Conservation (phyloP, 78 protist species). For the Acrasis kona region DNA sequence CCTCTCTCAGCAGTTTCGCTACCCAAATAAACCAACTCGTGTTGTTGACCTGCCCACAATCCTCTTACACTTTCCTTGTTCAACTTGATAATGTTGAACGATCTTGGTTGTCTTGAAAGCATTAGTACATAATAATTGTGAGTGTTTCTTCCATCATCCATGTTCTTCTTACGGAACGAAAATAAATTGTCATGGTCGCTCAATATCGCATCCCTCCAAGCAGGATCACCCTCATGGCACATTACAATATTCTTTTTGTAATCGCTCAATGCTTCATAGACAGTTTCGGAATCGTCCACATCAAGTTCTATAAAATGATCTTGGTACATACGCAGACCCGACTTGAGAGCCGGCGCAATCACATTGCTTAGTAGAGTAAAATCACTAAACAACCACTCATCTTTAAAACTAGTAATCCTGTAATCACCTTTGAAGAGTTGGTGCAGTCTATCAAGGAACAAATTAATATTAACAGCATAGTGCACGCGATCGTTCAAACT, state of each 20-base stretch:
- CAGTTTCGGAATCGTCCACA: not conserved
- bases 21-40: not conserved
- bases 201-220: not conserved
- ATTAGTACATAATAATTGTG: not conserved
- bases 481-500: not conserved
- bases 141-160: not conserved
- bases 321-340: conserved; percentile 2
- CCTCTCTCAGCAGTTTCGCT: not conserved
- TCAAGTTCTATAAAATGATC: conserved; percentile 5
- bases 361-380: not conserved
- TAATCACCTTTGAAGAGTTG: not conserved
- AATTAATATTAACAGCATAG: not conserved
- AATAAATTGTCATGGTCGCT: not conserved
- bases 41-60: not conserved
- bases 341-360: conserved; percentile 12
- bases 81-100: not conserved
- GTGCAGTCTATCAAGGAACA: not conserved
- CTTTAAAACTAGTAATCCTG: not conserved
- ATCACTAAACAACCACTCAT: conserved; percentile 13
- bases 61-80: not conserved
- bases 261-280: not conserved
- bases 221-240: not conserved
- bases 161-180: not conserved
- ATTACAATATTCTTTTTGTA: not conserved
- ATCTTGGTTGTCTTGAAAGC: not conserved